Base-by-base conservation (phyloP, 2,329 filamentous ascomycete species). In the Cercospora zeina region DNA sequence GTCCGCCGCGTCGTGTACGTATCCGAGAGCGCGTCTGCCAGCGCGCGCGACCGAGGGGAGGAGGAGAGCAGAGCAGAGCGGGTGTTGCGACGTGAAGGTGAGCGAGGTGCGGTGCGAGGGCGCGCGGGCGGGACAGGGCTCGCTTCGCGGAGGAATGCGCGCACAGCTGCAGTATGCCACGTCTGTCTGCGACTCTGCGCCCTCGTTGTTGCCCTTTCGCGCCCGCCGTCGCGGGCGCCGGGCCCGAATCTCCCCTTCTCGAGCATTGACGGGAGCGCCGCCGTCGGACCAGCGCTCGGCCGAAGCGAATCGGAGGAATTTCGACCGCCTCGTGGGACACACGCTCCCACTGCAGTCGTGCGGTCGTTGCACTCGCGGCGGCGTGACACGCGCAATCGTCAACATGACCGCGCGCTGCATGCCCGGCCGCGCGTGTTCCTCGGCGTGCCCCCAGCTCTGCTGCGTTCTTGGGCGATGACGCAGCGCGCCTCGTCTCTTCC, bases 401-500 rank as follows among this genome's bases (percentile, higher is more conserved):
- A 45, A 45, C 9, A 45, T 45, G 39, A 24, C 19, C 19, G 39
- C 30, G 11, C 19, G 13, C 47, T 51, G 47, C 47, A 51, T 51
- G 24, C 47, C 47, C 14, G 47, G 13, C 6, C 47, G 24, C 47
- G 47, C 47, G 24, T 50, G 45, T 14, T 50, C 45, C 27, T 50
- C 45, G 45, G 45, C 24, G 45, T n/a, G n/a, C n/a, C n/a, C n/a
- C n/a, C n/a, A n/a, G n/a, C n/a, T 27, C 39, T 13, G 10, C 39
- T 27, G 7, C 39, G 14, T 27, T 33, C 47, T 33, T n/a, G 47
- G 24, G 30, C 24, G 6, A 27, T 51, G 47, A 51, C 47, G 47
- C 47, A 30, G 47, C 47, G 19, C 19, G 21, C 24, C 30, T 51
- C 47, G 19, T 51, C 47, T 51, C 47, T 51, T 51, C 47, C 47